Conservation (phyloP, 2,329 filamentous ascomycete species). For the Fusarium kyushuense region DNA sequence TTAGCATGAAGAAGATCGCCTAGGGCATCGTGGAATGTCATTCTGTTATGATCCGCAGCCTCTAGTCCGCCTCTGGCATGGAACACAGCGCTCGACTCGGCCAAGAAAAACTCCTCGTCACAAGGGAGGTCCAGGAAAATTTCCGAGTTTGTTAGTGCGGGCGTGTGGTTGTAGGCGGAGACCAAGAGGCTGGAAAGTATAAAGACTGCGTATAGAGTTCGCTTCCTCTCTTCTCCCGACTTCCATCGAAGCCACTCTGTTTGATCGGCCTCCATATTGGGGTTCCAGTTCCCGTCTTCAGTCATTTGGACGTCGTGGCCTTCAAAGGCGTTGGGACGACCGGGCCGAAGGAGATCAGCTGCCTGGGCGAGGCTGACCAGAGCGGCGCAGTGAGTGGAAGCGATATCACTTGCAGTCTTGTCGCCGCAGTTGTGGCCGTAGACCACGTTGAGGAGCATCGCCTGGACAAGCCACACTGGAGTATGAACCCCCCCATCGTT, state of each 20-base stretch:
- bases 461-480: conserved; percentile 94
- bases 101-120: conserved; percentile 90
- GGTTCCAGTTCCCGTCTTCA: conserved; percentile 63
- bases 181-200: conserved; percentile 91
- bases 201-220: conserved; percentile 92
- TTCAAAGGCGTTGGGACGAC: conserved; percentile 59
- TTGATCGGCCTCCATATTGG: conserved; percentile 64
- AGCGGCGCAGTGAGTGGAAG: conserved; percentile 90
- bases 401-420: conserved; percentile 89
- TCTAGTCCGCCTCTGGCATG: conserved; percentile 78
- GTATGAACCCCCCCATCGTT: conserved; percentile 77
- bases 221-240: conserved; percentile 87
- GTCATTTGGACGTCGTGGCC: conserved; percentile 69
- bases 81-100: conserved; percentile 86
- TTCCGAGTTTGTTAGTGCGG: conserved; percentile 92
- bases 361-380: conserved; percentile 91
- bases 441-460: conserved; percentile 95
- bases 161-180: conserved; percentile 92
- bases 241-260: conserved; percentile 87
- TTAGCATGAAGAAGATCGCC: conserved; percentile 84
- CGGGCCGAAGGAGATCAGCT: conserved; percentile 74
- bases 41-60: conserved; percentile 75
- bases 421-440: conserved; percentile 96
- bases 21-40: conserved; percentile 85
- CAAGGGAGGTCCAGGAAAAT: conserved; percentile 90